Evolutionary conservation across 2,329 filamentous ascomycete genomes (phyloP).

Genomic region (Exophiala bonariae): DNA sequence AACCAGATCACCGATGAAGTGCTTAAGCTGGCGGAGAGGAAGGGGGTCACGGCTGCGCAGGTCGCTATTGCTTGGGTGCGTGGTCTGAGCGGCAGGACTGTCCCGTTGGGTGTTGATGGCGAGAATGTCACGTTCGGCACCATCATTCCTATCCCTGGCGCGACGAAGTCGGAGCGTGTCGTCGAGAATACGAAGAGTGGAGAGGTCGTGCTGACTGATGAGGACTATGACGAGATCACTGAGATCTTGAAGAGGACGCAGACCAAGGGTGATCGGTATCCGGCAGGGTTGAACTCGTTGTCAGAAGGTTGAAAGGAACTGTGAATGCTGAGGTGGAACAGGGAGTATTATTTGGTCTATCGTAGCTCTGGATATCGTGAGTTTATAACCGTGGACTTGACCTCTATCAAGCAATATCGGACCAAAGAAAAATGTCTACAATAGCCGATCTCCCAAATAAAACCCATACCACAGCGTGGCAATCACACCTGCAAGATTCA

Average conservation of each 20-base stretch:
- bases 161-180: constrained; percentile 37
- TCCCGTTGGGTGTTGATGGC: constrained; percentile 18
- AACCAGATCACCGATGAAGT: constrained; percentile 49
- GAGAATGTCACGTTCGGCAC: constrained; percentile 18
- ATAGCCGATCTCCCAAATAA: constrained; percentile 65
- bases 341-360: too few relatives aligned
- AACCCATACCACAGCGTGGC: constrained; percentile 77
- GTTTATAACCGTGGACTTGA: too few relatives aligned
- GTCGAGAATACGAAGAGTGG: constrained; percentile 38
- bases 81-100: constrained; percentile 37
- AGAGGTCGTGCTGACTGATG: constrained; percentile 43
- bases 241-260: constrained; percentile 43
- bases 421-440: too few relatives aligned
- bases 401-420: too few relatives aligned
- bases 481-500: constrained; percentile 72
- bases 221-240: constrained; percentile 52
- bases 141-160: constrained; percentile 46
- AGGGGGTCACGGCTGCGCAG: constrained; percentile 46
- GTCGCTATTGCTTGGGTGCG: constrained; percentile 52
- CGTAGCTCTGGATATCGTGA: too few relatives aligned
- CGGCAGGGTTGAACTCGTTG: neutral
- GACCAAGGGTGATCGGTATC: constrained; percentile 19
- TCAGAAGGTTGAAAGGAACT: neutral
- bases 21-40: constrained; percentile 45
- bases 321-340: too few relatives aligned